Evolutionary conservation across 2,329 filamentous ascomycete species (phyloP).

Genomic region (Fusarium sulawesiense): DNA sequence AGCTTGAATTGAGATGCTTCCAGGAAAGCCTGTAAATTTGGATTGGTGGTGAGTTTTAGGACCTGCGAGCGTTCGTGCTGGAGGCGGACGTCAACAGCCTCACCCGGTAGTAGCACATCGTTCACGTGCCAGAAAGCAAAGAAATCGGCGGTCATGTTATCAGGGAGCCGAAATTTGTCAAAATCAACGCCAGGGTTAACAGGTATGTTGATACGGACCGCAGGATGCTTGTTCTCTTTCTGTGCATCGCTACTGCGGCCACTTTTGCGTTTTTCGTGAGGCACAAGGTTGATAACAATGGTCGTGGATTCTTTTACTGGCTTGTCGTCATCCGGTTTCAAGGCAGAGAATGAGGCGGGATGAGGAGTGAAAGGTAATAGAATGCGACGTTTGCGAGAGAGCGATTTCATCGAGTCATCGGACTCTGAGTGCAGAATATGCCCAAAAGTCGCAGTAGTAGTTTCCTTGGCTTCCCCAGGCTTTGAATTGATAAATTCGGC

Average conservation of each 20-base stretch:
- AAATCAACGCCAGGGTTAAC: slow-evolving; percentile 47
- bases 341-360: slow-evolving; percentile 55
- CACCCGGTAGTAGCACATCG: slow-evolving; percentile 60
- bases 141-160: slow-evolving; percentile 49
- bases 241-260: slow-evolving; percentile 29
- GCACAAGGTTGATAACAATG: slow-evolving; percentile 61
- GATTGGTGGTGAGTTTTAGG: slow-evolving; percentile 52
- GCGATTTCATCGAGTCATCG: neutral
- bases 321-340: slow-evolving; percentile 50
- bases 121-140: slow-evolving; percentile 46
- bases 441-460: slow-evolving; percentile 62
- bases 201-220: slow-evolving; percentile 49
- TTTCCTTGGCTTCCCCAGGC: slow-evolving; percentile 1
- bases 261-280: slow-evolving; percentile 30
- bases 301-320: slow-evolving; percentile 43
- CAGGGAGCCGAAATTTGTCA: slow-evolving; percentile 45
- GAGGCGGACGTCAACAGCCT: slow-evolving; percentile 62
- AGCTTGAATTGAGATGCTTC: slow-evolving; percentile 59
- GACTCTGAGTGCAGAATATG: slow-evolving; percentile 57
- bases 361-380: slow-evolving; percentile 62
- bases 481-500: slow-evolving; percentile 12
- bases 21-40: slow-evolving; percentile 57
- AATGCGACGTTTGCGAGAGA: slow-evolving; percentile 48
- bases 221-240: slow-evolving; percentile 23
- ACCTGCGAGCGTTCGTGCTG: slow-evolving; percentile 52